Conservation (phyloP, 2,329 filamentous ascomycete species). For the Epichloe sylvatica region DNA sequence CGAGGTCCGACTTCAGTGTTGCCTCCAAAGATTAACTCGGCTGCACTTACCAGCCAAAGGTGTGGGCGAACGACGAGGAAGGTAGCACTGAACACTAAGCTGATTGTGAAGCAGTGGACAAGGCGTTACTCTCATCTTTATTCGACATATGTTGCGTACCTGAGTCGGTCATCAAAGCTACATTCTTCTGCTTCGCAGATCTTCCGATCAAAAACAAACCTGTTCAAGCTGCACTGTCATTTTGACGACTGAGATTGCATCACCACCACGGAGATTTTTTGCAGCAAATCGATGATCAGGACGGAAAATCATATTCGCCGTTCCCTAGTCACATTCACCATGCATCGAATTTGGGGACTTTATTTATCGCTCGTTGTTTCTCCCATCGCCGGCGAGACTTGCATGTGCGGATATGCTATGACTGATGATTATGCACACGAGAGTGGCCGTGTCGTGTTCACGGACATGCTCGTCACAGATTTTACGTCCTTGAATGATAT, state of each 20-base stretch:
- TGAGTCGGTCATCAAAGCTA: too few relatives aligned
- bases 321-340: not conserved
- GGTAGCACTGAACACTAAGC: not conserved
- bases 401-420: conserved; percentile 60
- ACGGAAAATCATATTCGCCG: not conserved
- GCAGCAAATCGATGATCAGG: not conserved
- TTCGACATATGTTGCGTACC: too few relatives aligned
- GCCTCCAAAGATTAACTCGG: not conserved
- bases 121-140: too few relatives aligned
- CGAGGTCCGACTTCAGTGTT: too few relatives aligned
- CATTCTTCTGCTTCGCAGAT: too few relatives aligned
- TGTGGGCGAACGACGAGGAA: not conserved
- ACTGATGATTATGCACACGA: conserved; percentile 25
- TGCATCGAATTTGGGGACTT: not conserved
- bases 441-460: conserved; percentile 39
- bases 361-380: conserved; percentile 8
- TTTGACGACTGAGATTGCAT: not conserved
- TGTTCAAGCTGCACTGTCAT: not conserved
- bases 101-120: too few relatives aligned
- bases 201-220: not conserved
- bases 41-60: not conserved
- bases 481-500: conserved; percentile 44
- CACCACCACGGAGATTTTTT: not conserved
- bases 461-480: conserved; percentile 57
- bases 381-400: conserved; percentile 25